These are phyloP conservation scores for Globomyces pollinis-pini DNA, from an alignment of 192 early-diverging fungal species.

Conservation along the genomic window DNA sequence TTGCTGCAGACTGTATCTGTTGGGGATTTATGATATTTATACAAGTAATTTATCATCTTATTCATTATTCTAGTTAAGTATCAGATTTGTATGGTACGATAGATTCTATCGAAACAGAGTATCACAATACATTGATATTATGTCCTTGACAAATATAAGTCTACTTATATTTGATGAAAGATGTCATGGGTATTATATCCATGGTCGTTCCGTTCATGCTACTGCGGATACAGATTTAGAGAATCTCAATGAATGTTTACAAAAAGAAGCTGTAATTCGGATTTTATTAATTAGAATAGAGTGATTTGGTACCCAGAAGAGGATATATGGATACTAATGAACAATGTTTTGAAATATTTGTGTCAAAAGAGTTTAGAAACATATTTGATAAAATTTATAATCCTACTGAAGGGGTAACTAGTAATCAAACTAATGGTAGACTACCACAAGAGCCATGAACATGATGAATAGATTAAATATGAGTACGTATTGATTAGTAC, in stretches of 20 bases:
- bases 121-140: slow-evolving; percentile 43
- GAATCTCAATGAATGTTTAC: slow-evolving; percentile 34
- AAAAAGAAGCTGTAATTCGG: slow-evolving; percentile 35
- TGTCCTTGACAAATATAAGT: slow-evolving; percentile 44
- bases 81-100: slow-evolving; percentile 28
- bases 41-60: slow-evolving; percentile 38
- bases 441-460: not conserved
- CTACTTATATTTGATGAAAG: slow-evolving; percentile 45
- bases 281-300: slow-evolving; percentile 16
- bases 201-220: slow-evolving; percentile 41
- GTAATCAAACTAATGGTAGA: slow-evolving; percentile 16
- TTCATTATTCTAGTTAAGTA: slow-evolving; percentile 9
- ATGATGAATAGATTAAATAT: not conserved
- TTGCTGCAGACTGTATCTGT: slow-evolving; percentile 29
- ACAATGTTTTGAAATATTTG: slow-evolving; percentile 43
- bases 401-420: slow-evolving; percentile 12
- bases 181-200: slow-evolving; percentile 53
- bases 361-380: slow-evolving; percentile 25
- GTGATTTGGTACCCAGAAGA: slow-evolving; percentile 43
- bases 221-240: slow-evolving; percentile 35
- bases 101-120: slow-evolving; percentile 43
- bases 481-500: too few relatives aligned
- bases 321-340: slow-evolving; percentile 42
- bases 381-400: slow-evolving; percentile 40
- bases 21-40: slow-evolving; percentile 27